Conservation (phyloP, 768 basidiomycete species). For the Neoboletus subvelutipes region DNA sequence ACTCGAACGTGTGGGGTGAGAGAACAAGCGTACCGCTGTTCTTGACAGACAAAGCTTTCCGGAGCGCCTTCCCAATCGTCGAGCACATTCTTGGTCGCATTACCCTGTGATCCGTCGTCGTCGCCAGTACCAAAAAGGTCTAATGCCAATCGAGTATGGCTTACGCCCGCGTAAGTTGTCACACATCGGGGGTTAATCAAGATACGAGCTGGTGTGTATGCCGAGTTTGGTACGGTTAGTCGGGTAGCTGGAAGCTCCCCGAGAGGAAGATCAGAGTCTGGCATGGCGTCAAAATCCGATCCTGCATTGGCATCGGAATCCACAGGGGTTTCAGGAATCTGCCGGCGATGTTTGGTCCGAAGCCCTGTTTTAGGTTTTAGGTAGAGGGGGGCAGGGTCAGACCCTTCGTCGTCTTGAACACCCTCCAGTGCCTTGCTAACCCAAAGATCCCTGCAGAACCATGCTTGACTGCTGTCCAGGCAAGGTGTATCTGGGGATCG, state of each 20-base stretch:
- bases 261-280: slow-evolving; percentile 50
- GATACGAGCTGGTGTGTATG: slow-evolving; percentile 86
- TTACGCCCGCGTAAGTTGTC: slow-evolving; percentile 97
- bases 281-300: slow-evolving; percentile 87
- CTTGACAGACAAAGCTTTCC: slow-evolving; percentile 97
- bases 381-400: slow-evolving; percentile 15
- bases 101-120: slow-evolving; percentile 55
- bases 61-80: slow-evolving; percentile 97
- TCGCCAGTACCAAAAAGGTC: slow-evolving; percentile 84
- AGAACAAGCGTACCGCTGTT: slow-evolving; percentile 61
- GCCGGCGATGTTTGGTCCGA: slow-evolving; percentile 33
- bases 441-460: slow-evolving; percentile 99
- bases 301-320: slow-evolving; percentile 83
- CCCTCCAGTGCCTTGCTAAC: slow-evolving; percentile 80
- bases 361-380: slow-evolving; percentile 16
- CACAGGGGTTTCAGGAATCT: slow-evolving; percentile 29
- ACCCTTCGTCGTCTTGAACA: slow-evolving; percentile 51
- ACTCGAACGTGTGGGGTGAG: background rate
- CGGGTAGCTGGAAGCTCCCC: slow-evolving; percentile 31
- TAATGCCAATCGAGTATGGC: slow-evolving; percentile 91
- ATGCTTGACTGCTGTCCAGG: slow-evolving; percentile 94
- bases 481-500: slow-evolving; percentile 83
- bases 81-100: slow-evolving; percentile 67
- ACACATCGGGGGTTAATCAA: slow-evolving; percentile 95
- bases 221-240: slow-evolving; percentile 80